Evolutionary conservation across 371 early-diverging fungal genomes (phyloP).

Genomic region (Rhizopus sp.): DNA sequence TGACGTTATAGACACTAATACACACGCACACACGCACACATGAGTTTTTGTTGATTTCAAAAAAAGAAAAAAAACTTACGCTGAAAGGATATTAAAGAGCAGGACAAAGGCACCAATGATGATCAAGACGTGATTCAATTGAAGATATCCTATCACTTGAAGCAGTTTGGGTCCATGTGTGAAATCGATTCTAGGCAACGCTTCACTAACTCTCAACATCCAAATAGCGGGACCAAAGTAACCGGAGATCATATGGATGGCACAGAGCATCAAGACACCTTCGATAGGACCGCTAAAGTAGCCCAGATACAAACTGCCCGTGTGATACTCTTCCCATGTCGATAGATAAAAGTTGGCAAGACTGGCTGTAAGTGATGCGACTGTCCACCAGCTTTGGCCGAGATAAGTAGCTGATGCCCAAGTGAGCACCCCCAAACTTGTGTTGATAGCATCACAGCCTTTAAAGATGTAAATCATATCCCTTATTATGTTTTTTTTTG

Average conservation of each 20-base stretch:
- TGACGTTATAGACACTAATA: conserved; percentile 31
- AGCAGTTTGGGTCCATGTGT: conserved; percentile 26
- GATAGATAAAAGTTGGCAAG: conserved; percentile 88
- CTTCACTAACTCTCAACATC: conserved; percentile 37
- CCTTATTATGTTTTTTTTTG: not conserved
- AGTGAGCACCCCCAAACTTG: conserved; percentile 62
- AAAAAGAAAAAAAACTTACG: conserved; percentile 52
- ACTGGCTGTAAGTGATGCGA: conserved; percentile 56
- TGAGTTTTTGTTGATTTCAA: too few species aligned
- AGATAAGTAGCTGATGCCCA: conserved; percentile 70
- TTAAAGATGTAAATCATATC: not conserved
- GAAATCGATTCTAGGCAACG: conserved; percentile 21
- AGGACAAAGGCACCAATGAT: conserved; percentile 57
- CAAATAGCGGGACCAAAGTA: conserved; percentile 46
- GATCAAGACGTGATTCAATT: conserved; percentile 65
- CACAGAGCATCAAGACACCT: conserved; percentile 79
- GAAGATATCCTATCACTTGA: conserved; percentile 44
- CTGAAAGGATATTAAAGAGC: conserved; percentile 60
- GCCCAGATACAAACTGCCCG: conserved; percentile 87
- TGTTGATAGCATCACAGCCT: conserved; percentile 93
- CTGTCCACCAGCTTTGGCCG: conserved; percentile 81
- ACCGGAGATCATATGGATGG: conserved; percentile 72
- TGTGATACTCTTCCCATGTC: conserved; percentile 97
- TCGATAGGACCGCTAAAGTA: conserved; percentile 97
- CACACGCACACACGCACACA: too few species aligned